phyloP scores from a whole-genome alignment of 495 filamentous ascomycete species.

The Tuber magnatum region DNA sequence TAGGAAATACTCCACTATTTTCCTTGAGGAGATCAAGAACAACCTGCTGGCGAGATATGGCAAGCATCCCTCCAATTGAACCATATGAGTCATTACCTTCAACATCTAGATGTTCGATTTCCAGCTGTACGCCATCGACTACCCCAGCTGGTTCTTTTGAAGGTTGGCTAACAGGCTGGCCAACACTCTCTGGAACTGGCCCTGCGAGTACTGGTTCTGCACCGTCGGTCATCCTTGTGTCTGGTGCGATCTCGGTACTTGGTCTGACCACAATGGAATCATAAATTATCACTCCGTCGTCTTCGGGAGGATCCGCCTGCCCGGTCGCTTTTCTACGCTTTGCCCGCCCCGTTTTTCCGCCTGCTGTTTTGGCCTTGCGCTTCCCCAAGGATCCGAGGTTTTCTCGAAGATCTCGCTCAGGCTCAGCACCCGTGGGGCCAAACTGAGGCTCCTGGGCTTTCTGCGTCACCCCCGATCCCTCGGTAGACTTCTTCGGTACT shows the following conservation, averaged over 20 bases:
- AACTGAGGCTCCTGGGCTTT: neutral
- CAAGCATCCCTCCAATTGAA: slow-evolving; percentile 40
- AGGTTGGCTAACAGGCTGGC: neutral
- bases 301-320: neutral
- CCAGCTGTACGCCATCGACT: slow-evolving; percentile 31
- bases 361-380: neutral
- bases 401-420: neutral
- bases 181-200: neutral
- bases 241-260: neutral
- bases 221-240: neutral
- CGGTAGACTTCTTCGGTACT: neutral
- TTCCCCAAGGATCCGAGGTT: neutral
- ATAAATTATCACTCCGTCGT: neutral
- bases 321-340: neutral
- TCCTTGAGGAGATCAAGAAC: slow-evolving; percentile 62
- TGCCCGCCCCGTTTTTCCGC: neutral
- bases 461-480: neutral
- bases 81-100: slow-evolving; percentile 38
- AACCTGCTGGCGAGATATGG: slow-evolving; percentile 51
- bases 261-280: neutral
- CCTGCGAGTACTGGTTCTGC: neutral
- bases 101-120: slow-evolving; percentile 34
- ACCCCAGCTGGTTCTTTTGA: slow-evolving; percentile 10
- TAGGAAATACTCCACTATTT: slow-evolving; percentile 66
- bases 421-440: neutral